Evolutionary conservation across 139 green algal genomes (phyloP), one percentile per base, ranked within the genome.

Genomic region (Chlamydomonas incerta): DNA sequence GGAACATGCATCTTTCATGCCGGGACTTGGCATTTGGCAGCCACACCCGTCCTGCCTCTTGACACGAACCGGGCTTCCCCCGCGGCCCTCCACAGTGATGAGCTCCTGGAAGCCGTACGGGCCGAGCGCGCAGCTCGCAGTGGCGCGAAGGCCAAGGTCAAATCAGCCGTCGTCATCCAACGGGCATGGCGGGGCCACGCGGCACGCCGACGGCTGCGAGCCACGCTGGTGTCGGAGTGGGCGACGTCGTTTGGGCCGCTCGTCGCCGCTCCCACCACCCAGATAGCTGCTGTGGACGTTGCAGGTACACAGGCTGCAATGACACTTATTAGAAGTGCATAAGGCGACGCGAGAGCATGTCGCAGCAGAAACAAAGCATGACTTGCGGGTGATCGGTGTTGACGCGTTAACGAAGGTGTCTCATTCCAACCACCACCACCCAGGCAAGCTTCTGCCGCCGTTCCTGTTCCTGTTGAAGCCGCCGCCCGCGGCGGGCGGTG

Each of bases 31-130:
- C n/a, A n/a, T n/a, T n/a, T n/a, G n/a, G n/a, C n/a, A n/a, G n/a
- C n/a, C n/a, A n/a, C 26, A 3, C 62, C 28, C 3, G 4, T 33
- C 4, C 3, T 33, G 24, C 62, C 62, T 23, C 62, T 21, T 21
- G 18, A 3, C 62, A 15, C 62, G 5, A 11, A 3, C 26, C 20
- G 17, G 17, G 17, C 26, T 14, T 11, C 20, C 62, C 26, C 24
- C 62, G 34, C 28, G 20, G 6, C 55, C 18, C 55, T 63, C 21
- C 37, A n/a, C 60, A 91, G 87, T 79, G 87, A 93, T 34, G 87
- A 93, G 82, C 82, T 95, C 15, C 72, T 95, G 41, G 70, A 81
- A 3, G 62, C 90, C 20, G 85, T 90, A 1, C 87, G 70, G 33
- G 65, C 81, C 23, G 92, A 92, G 33, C 75, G 92, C 29, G 87